Evolutionary conservation across 169 alveolate genomes (phyloP), one percentile per base, ranked within the genome.

Genomic region (Plasmodium malariae): DNA sequence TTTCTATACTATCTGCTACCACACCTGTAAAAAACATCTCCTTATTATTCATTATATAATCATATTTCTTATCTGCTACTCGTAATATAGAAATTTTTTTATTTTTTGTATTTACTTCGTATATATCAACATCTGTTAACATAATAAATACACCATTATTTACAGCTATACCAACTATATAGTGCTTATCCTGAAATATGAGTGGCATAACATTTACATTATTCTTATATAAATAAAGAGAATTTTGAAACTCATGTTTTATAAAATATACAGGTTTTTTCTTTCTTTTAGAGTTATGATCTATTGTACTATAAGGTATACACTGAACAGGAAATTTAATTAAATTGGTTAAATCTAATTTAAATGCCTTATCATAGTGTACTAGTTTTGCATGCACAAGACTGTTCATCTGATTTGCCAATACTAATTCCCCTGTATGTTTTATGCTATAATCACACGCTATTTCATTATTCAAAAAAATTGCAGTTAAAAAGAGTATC

Each of bases 261-360:
- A 83, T 59, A 68, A 49, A 83, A 34, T 83, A 83, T 32, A 67
- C 24, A 0, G 91, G 72, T 32, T 83, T 83, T 21, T 67, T 65
- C 30, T 36, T 55, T 32, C 36, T 67, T 4, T 14, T 43, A 12
- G 26, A 7, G 21, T 83, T 83, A 59, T 54, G 36, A 51, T 83
- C 91, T 0, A 83, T 43, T 6, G 85, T 12, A 67, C 83, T 83
- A 21, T 43, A 45, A 0, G 91, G 91, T 28, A 83, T 83, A 55
- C 91, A 83, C 4, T 83, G n/a, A 9, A 69, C 62, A 19, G 91
- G 91, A 26, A 83, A 83, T 14, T 54, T 83, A 0, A 69, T 69
- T 14, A 83, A 3, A 6, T 65, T 49, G 7, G 48, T 43, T 68
- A 69, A 24, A 36, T 83, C 91, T 12, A 83, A 60, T 2, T 17